These are phyloP conservation scores for Musa acuminata DNA, from an alignment of 176 grass and related monocot genomes.

Conservation along the genomic window DNA sequence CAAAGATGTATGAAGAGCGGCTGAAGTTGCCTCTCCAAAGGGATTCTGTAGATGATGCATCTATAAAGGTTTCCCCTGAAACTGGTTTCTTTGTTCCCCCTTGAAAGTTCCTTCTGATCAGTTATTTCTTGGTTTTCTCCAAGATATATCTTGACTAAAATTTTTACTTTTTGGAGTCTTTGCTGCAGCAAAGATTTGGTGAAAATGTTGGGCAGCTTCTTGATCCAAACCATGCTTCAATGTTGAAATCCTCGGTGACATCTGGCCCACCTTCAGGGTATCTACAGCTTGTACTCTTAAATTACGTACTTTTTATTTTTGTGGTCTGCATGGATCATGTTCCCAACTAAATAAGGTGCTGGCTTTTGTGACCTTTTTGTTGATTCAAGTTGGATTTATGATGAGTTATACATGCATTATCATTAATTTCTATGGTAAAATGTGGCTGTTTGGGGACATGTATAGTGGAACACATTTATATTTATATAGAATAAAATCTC, in stretches of 20 bases:
- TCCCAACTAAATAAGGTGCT: not conserved
- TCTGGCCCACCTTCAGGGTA: slow-evolving; percentile 51
- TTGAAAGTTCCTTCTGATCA: no score
- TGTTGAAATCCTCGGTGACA: slow-evolving; percentile 38
- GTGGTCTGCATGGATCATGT: not conserved
- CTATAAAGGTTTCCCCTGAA: slow-evolving; percentile 56
- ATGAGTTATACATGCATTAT: no score
- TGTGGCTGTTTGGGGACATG: no score
- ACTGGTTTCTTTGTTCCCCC: slow-evolving; percentile 7
- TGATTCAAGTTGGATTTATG: no score
- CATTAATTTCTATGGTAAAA: no score
- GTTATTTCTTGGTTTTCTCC: no score
- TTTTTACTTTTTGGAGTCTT: slow-evolving; percentile 23
- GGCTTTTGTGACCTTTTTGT: no score
- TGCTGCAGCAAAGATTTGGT: slow-evolving; percentile 37
- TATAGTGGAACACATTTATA: no score
- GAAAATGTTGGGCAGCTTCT: slow-evolving; percentile 44
- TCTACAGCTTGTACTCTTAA: slow-evolving; percentile 4
- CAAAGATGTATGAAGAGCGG: slow-evolving; percentile 95
- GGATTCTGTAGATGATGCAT: slow-evolving; percentile 76
- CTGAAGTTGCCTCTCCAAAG: slow-evolving; percentile 82
- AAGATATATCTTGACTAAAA: not conserved
- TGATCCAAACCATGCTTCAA: slow-evolving; percentile 41
- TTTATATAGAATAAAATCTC: no score
- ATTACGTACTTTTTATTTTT: not conserved